These are phyloP conservation scores for Syncephalastrum contaminatum DNA, from an alignment of 371 early-diverging fungal genomes.

Conservation along the genomic window DNA sequence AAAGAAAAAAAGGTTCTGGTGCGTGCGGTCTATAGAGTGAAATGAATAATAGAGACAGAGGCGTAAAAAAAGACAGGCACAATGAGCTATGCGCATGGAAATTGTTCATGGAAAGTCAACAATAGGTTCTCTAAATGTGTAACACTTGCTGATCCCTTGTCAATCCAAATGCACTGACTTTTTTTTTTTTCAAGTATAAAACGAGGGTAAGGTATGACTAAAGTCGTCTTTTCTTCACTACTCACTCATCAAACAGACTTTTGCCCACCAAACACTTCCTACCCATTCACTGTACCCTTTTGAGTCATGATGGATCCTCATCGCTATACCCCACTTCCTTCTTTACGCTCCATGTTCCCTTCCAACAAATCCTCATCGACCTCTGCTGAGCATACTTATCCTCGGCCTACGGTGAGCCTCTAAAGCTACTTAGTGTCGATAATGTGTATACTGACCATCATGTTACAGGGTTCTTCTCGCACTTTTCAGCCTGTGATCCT, in stretches of 20 bases:
- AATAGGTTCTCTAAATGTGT: no score
- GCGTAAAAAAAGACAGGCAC: not conserved
- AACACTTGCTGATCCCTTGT: conserved; percentile 9
- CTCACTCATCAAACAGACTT: not conserved
- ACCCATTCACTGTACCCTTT: not conserved
- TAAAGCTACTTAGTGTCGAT: not conserved
- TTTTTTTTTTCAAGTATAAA: conserved; percentile 4
- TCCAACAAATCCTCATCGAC: not conserved
- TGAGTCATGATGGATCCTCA: conserved; percentile 9
- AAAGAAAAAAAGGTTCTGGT: not conserved
- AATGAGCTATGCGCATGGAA: not conserved
- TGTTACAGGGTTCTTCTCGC: conserved; percentile 15
- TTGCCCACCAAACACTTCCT: not conserved
- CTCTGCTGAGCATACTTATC: conserved; percentile 1
- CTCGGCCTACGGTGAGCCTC: not conserved
- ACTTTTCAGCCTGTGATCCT: conserved; percentile 22
- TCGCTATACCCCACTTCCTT: conserved; percentile 8
- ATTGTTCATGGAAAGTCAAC: conserved; percentile 3
- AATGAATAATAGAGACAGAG: conserved; percentile 3
- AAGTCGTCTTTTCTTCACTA: not conserved
- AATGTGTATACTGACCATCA: not conserved
- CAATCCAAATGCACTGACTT: conserved; percentile 1
- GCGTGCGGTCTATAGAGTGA: not conserved
- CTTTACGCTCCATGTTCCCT: conserved; percentile 6
- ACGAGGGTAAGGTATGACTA: not conserved